A percentile compares a stretch with the other conserved stretches of the same genome.
These are phyloP conservation scores for Candida maris DNA, from an alignment of 805 yeast species.

Conservation along the genomic window DNA sequence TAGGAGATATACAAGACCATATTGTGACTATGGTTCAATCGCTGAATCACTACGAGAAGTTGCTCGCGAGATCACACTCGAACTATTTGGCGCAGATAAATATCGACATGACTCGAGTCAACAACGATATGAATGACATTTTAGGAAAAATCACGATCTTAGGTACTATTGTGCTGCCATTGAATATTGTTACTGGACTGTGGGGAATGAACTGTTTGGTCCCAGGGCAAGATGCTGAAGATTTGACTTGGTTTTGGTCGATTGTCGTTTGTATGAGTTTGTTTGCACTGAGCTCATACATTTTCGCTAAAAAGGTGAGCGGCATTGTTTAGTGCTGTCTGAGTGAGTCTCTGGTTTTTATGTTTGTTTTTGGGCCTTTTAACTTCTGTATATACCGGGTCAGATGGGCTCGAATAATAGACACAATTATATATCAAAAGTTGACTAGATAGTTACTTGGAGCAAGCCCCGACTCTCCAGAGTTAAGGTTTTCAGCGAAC, in stretches of 20 bases:
- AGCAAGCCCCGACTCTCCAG: conserved; percentile 51
- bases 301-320: conserved; percentile 43
- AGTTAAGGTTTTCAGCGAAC: conserved; percentile 56
- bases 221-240: conserved; percentile 79
- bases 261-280: conserved; percentile 44
- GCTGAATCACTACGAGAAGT: conserved; percentile 89
- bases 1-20: conserved; percentile 98
- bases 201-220: conserved; percentile 99
- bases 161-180: conserved; percentile 93
- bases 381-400: too few species aligned
- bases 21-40: conserved; percentile 96
- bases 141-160: conserved; percentile 87
- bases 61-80: conserved; percentile 91
- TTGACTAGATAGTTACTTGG: conserved; percentile 56
- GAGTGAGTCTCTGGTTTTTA: too few species aligned
- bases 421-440: too few species aligned
- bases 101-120: conserved; percentile 95
- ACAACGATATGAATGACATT: conserved; percentile 95
- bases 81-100: conserved; percentile 95
- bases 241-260: conserved; percentile 62
- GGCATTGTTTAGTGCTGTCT: conserved; percentile 23
- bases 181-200: conserved; percentile 91
- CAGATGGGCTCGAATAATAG: too few species aligned
- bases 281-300: conserved; percentile 45
- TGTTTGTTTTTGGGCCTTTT: too few species aligned